Base-by-base conservation (phyloP, 331 rosid species). In the Malus hybrid region DNA sequence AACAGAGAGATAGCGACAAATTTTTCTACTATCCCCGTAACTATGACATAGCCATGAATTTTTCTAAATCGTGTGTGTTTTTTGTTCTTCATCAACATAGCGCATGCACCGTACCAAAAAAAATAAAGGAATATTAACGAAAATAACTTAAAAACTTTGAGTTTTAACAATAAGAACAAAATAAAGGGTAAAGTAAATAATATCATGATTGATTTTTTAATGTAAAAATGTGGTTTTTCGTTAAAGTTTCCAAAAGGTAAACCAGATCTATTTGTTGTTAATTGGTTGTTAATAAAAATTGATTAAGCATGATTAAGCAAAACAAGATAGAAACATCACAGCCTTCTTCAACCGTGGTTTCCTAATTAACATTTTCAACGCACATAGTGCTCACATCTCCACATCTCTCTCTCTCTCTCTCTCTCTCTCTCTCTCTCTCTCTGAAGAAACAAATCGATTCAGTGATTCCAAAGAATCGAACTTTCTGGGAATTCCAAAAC, bases 391-490 rank as follows among this genome's bases (percentile, higher is more conserved):
- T 52, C 27, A 18, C 16, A 18, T 9, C 11, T 5, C 22, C n/a
- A 18, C 54, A 13, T 62, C 5, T 57, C 76, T 33, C 56, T 55
- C 59, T 22, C 27, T 3, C 15, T 55, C 59, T 22, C 27, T 3
- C 15, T 8, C 13, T 56, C 62, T 60, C 57, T 24, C n/a, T 55
- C 59, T 22, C 27, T 3, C 15, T 8, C 13, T 56, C 62, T 60
- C 57, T 24, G 48, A 54, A 57, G n/a, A 54, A 14, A 62, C 18
- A 62, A 36, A 66, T 13, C 50, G 14, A 73, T 60, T 59, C 27
- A 7, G 60, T 19, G 31, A 18, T 76, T 79, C 54, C 18, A 4
- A 29, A 62, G 76, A 70, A 18, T 80, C 74, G 74, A 70, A 71
- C 64, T 67, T 20, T 70, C 16, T 71, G 28, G 63, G 71, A 72